Evolutionary conservation across 225 moss, liverwort and hornwort species (phyloP).

Genomic region (Ulota crispa): DNA sequence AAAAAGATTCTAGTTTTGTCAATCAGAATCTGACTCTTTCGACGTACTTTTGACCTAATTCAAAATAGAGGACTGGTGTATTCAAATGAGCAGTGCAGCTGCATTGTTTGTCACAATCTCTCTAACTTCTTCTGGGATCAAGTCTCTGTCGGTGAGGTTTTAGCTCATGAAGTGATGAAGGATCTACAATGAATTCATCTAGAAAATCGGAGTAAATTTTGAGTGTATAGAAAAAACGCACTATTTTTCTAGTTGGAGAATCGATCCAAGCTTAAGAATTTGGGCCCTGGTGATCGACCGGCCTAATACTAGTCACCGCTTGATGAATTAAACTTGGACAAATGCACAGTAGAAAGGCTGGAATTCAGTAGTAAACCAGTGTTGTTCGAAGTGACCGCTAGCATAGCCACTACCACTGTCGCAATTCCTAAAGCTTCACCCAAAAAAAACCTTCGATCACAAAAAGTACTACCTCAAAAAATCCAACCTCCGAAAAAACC

Average conservation of each 20-base stretch:
- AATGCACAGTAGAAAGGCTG: conserved; percentile 20
- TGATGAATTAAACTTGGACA: conserved; percentile 22
- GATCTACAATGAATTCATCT: background rate
- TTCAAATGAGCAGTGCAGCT: conserved; percentile 14
- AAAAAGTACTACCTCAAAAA: no score
- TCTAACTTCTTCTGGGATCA: background rate
- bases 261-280: background rate
- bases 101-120: background rate
- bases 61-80: background rate
- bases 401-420: background rate
- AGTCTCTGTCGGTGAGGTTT: background rate
- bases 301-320: background rate
- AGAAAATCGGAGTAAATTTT: background rate
- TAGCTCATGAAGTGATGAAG: background rate
- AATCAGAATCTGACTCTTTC: background rate
- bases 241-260: background rate
- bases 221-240: background rate
- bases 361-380: conserved; percentile 2
- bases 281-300: no score
- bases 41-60: background rate
- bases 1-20: background rate
- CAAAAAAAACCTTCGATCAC: background rate
- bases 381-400: background rate
- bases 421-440: background rate
- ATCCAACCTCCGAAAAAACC: background rate